These are phyloP conservation scores for Wickerhamiella slavikovae DNA, from an alignment of 805 yeast genomes.

Conservation along the genomic window DNA sequence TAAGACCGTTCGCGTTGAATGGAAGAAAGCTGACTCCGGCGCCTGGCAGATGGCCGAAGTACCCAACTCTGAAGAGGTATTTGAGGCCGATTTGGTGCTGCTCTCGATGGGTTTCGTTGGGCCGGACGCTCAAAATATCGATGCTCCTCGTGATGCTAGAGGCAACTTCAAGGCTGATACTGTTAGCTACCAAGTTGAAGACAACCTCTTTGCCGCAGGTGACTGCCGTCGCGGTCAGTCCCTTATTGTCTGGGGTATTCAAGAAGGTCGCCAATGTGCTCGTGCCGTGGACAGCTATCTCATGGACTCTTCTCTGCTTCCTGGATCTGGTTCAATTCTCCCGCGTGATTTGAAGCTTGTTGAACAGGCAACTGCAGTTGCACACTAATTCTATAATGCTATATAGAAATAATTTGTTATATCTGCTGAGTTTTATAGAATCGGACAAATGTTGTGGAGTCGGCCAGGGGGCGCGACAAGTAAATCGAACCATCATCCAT, in stretches of 20 bases:
- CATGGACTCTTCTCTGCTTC: constrained; percentile 62
- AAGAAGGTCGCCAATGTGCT: constrained; percentile 98
- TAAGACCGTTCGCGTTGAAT: constrained; percentile 90
- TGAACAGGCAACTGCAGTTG: too few relatives aligned
- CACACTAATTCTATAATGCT: too few relatives aligned
- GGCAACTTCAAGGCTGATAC: constrained; percentile 59
- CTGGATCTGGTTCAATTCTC: constrained; percentile 85
- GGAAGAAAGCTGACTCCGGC: constrained; percentile 89
- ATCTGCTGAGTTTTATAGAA: not conserved
- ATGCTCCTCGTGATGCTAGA: constrained; percentile 46
- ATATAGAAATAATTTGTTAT: constrained; percentile 1
- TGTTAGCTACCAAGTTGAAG: constrained; percentile 46
- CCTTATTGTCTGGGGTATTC: constrained; percentile 96
- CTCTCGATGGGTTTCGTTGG: constrained; percentile 96
- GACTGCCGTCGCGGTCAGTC: constrained; percentile 99
- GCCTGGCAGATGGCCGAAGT: constrained; percentile 99
- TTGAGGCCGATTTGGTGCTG: constrained; percentile 85
- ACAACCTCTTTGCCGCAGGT: constrained; percentile 83
- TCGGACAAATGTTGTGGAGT: not conserved
- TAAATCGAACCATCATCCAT: too few relatives aligned
- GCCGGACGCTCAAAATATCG: constrained; percentile 69
- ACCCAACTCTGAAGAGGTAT: constrained; percentile 83
- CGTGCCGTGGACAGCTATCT: constrained; percentile 69
- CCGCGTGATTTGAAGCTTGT: constrained; percentile 37
- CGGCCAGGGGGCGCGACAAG: not conserved